phyloP scores from a whole-genome alignment of 371 early-diverging fungal genomes.

The Mucor indicus region DNA sequence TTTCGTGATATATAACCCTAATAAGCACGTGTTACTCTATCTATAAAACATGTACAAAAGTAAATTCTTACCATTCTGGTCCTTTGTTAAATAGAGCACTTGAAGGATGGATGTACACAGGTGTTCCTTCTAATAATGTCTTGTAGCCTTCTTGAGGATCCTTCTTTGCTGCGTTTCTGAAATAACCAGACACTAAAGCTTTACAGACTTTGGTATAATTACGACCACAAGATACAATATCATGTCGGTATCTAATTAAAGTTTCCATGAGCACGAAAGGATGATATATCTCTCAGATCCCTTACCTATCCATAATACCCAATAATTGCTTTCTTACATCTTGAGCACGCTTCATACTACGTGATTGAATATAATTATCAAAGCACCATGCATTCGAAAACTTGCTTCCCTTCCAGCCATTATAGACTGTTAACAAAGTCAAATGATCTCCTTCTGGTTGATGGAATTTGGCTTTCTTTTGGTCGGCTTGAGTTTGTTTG shows the following conservation, averaged over 20 bases:
- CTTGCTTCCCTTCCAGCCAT: conserved; percentile 87
- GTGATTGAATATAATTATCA: conserved; percentile 92
- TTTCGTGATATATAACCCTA: conserved; percentile 96
- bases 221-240: conserved; percentile 90
- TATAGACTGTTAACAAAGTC: conserved; percentile 93
- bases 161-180: conserved; percentile 95
- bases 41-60: neutral
- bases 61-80: conserved; percentile 79
- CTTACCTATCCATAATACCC: conserved; percentile 89
- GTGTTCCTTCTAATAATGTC: conserved; percentile 93
- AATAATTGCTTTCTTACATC: conserved; percentile 95
- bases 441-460: conserved; percentile 98
- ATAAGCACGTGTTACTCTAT: neutral
- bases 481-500: conserved; percentile 91
- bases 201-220: conserved; percentile 88
- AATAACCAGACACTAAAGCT: conserved; percentile 91
- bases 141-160: conserved; percentile 98
- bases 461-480: conserved; percentile 95
- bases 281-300: too few species aligned
- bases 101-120: conserved; percentile 95
- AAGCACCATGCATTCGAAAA: conserved; percentile 95
- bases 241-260: conserved; percentile 75
- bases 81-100: conserved; percentile 93
- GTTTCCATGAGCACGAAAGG: too few species aligned
- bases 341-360: conserved; percentile 85